Percentiles rank a stretch among this genome's conserved stretches.
Conservation (phyloP, 2,329 filamentous ascomycete species). For the Verticillium isaacii region DNA sequence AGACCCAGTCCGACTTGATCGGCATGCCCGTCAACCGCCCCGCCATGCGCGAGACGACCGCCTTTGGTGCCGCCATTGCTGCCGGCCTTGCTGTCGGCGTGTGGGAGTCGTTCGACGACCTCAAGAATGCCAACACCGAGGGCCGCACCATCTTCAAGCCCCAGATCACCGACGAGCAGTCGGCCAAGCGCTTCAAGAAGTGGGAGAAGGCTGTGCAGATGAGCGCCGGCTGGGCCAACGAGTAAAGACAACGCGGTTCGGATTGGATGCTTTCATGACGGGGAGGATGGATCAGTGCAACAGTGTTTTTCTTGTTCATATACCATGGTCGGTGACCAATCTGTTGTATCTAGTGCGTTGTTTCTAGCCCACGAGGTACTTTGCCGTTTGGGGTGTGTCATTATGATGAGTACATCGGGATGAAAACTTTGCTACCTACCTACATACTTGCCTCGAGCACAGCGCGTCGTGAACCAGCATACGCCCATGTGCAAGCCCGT, state of each 20-base stretch:
- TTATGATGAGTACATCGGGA: not conserved
- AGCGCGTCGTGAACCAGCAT: not conserved
- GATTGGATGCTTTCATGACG: not conserved
- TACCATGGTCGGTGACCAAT: not conserved
- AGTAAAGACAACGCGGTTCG: not conserved
- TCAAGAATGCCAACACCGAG: conserved; percentile 66
- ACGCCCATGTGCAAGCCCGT: not conserved
- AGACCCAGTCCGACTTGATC: conserved; percentile 76
- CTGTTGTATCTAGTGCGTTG: not conserved
- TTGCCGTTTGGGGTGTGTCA: not conserved
- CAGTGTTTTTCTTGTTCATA: not conserved
- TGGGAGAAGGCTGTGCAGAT: conserved; percentile 78
- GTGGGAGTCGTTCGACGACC: conserved; percentile 69
- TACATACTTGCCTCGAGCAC: not conserved
- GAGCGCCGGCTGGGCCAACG: conserved; percentile 62
- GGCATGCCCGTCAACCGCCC: conserved; percentile 75
- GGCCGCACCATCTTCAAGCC: conserved; percentile 67
- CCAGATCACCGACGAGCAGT: conserved; percentile 54
- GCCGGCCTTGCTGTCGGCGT: conserved; percentile 72
- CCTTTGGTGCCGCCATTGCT: conserved; percentile 75
- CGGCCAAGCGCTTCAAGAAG: conserved; percentile 58
- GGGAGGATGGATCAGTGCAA: not conserved
- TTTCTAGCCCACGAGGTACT: not conserved
- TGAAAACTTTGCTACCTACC: not conserved
- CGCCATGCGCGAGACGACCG: conserved; percentile 78